Conservation (phyloP, 2,329 filamentous ascomycete species). For the Chrysosphaeria jannelii region DNA sequence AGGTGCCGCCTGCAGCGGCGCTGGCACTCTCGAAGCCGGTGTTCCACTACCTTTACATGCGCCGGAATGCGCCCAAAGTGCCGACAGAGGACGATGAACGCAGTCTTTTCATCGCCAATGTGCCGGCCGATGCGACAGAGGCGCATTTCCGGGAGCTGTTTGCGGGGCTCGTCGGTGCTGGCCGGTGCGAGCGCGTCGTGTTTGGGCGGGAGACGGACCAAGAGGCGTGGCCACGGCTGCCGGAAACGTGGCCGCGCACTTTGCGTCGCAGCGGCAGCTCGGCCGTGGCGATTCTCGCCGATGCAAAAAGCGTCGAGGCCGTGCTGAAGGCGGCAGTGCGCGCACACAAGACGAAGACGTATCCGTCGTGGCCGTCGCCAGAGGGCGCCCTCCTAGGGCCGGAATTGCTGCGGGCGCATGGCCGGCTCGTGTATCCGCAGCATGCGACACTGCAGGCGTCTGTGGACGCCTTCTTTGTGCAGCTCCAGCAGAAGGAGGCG, state of each 20-base stretch:
- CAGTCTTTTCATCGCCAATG: constrained; percentile 71
- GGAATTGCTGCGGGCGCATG: constrained; percentile 30
- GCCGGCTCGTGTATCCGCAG: constrained; percentile 40
- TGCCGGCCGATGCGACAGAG: constrained; percentile 60
- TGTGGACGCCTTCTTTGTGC: constrained; percentile 62
- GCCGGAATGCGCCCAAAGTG: constrained; percentile 52
- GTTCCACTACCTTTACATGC: constrained; percentile 65
- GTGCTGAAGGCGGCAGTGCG: constrained; percentile 48
- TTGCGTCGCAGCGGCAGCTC: constrained; percentile 46
- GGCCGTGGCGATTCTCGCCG: constrained; percentile 58
- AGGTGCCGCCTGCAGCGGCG: constrained; percentile 29
- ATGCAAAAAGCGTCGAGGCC: constrained; percentile 45
- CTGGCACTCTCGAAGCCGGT: constrained; percentile 21
- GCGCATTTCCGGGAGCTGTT: constrained; percentile 50
- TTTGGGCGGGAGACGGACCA: constrained; percentile 15
- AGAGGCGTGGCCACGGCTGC: constrained; percentile 13
- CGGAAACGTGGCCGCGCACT: constrained; percentile 40
- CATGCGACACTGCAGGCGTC: constrained; percentile 33
- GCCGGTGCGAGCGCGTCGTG: constrained; percentile 44
- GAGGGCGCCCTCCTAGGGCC: constrained; percentile 17
- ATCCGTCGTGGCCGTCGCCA: constrained; percentile 2
- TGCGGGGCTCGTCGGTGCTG: constrained; percentile 39
- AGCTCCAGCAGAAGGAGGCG: constrained; percentile 44
- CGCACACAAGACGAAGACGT: constrained; percentile 21
- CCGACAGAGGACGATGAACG: constrained; percentile 43